phyloP scores from a whole-genome alignment of 495 filamentous ascomycete species.

The Daldinia bambusicola region DNA sequence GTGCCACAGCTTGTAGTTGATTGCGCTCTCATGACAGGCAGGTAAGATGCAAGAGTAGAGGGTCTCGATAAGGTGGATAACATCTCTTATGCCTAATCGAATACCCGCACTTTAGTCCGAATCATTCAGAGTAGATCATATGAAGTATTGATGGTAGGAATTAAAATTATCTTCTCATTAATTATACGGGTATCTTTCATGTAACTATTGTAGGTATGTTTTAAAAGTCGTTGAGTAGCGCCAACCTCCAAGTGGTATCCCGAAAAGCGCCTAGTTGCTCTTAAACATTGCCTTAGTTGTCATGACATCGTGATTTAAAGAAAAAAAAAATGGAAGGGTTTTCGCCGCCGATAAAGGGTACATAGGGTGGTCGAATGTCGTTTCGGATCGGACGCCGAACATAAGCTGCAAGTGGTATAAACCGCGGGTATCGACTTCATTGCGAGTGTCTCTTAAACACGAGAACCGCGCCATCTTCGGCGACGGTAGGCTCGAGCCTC shows the following conservation, averaged over 20 bases:
- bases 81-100: no score
- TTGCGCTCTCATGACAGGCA: background rate
- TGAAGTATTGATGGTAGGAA: no score
- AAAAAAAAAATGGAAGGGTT: background rate
- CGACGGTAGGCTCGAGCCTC: conserved; percentile 44
- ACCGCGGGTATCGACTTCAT: background rate
- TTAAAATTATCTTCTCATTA: conserved; percentile 13
- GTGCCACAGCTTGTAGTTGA: background rate
- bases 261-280: background rate
- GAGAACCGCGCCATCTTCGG: conserved; percentile 55
- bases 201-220: background rate
- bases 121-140: no score
- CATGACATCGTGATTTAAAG: background rate
- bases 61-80: no score
- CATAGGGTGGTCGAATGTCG: background rate
- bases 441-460: conserved; percentile 48
- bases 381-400: background rate
- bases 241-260: conserved; percentile 3
- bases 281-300: background rate
- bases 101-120: no score
- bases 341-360: background rate
- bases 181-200: conserved; percentile 18
- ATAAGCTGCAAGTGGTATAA: background rate
- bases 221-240: background rate
- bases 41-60: background rate